Evolutionary conservation across 2,329 filamentous ascomycete species (phyloP), one percentile per base, ranked within the genome.

Genomic region (Chaetoscypha palmicola): DNA sequence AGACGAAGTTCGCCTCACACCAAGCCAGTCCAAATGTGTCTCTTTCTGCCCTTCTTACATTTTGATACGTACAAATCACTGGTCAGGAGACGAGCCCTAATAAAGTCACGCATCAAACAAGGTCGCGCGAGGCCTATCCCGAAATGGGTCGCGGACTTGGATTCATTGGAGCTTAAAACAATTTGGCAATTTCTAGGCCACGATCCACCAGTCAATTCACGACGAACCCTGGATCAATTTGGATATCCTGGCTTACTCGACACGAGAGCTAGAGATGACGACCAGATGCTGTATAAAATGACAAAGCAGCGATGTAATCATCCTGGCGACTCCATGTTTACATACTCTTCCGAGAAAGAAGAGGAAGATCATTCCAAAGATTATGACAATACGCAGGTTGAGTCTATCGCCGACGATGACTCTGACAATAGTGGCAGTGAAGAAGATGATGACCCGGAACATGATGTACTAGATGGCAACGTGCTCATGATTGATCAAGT

Each of bases 101-200:
- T 46, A 11, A 46, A 46, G 31, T 22, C 12, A 11, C 43, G 43
- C 14, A 31, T 46, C 31, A 41, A 31, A 9, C 43, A 46, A 37
- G 43, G 43, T 5, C 32, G 47, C n/a, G 46, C 39, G 2, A 31
- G 44, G 17, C 47, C 47, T 17, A 38, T 43, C 12, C 43, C 47
- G 16, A 22, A 39, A 22, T 10, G 23, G 14, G 24, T 46, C 2
- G 35, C 47, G 14, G 46, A 43, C 24, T 21, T 49, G 23, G 38
- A 43, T 5, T 43, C 46, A 8, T n/a, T 37, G 22, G 47, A 49
- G 24, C 17, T 41, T 11, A 33, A 49, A 43, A 34, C 30, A 8
- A 22, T 43, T 8, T 49, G 47, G 46, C 38, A 49, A 34, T 49
- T 38, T 22, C 35, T 46, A n/a, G 47, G 47, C 12, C 40, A 49